Evolutionary conservation across 2,329 filamentous ascomycete genomes (phyloP), one percentile per base, ranked within the genome.

Genomic region (Penicillium thymicola): DNA sequence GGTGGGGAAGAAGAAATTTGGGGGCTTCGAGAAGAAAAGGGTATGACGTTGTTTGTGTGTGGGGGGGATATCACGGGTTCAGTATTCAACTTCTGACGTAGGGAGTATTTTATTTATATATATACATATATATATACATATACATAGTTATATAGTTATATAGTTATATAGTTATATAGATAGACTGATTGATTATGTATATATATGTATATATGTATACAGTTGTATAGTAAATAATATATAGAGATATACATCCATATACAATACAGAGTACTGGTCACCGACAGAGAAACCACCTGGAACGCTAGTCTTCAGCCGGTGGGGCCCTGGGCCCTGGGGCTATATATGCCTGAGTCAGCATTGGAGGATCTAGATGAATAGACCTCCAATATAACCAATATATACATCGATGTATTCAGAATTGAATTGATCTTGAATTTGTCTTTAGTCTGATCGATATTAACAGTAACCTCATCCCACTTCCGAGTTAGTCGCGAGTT

Each of bases 31-130:
- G 62, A 65, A 62, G 58, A 55, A 59, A 57, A 57, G 57, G 47
- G 47, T 61, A 64, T 62, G 59, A 66, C 58, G 67, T 68, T 65
- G 63, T 64, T 64, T 66, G 62, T 64, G 59, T 66, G 66, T n/a
- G 66, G 46, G 58, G 63, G 21, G 21, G 21, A 21, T 21, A 64
- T 57, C 60, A 62, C 61, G 60, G 54, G 58, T 49, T 57, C 54
- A 53, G 51, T 21, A 21, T 54, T 61, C 55, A 51, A 51, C 45
- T 51, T 62, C 61, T 56, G 54, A 55, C 55, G 52, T 54, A 50
- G 52, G 43, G 10, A 21, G 16, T 16, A 16, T 32, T 32, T 32
- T 5, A 11, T 16, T 34, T 16, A 3, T 2, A 8, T 34, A 16
- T 14, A 0, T 16, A n/a, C n/a, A 7, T 34, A 34, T 1, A 16